Conservation (phyloP, 1,284 basidiomycete genomes). For the Schizopora paradoxa region DNA sequence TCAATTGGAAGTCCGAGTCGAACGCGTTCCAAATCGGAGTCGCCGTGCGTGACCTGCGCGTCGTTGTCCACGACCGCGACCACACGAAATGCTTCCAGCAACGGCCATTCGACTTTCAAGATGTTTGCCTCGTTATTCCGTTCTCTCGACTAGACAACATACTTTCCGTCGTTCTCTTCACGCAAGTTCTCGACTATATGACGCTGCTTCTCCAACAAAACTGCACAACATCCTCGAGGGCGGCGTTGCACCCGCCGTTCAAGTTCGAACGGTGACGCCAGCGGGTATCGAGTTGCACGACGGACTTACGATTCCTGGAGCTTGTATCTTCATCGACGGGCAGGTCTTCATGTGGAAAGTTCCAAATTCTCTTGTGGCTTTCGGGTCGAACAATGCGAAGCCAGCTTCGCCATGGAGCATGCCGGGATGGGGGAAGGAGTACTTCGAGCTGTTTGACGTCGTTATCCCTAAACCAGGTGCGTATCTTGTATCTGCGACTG, state of each 20-base stretch:
- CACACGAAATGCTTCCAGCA: too few species aligned
- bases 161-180: too few species aligned
- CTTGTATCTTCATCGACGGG: constrained; percentile 82
- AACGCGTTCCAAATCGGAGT: too few species aligned
- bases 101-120: too few species aligned
- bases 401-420: too few species aligned
- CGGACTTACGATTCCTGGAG: constrained; percentile 71
- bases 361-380: constrained; percentile 47
- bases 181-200: too few species aligned
- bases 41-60: too few species aligned
- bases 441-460: constrained; percentile 77
- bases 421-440: constrained; percentile 70
- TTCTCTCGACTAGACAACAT: too few species aligned
- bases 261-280: constrained; percentile 56
- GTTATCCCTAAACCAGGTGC: constrained; percentile 82
- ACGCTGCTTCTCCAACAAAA: constrained; percentile 13
- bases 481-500: constrained; percentile 23
- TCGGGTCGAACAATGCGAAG: too few species aligned
- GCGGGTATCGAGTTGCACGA: constrained; percentile 64
- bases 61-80: too few species aligned
- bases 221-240: constrained; percentile 72
- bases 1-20: too few species aligned
- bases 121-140: too few species aligned
- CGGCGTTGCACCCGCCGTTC: constrained; percentile 61
- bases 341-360: constrained; percentile 90